A percentile compares a stretch with the other conserved stretches of the same genome.
phyloP scores from a whole-genome alignment of 257 asterid species.

The Perilla frutescens region DNA sequence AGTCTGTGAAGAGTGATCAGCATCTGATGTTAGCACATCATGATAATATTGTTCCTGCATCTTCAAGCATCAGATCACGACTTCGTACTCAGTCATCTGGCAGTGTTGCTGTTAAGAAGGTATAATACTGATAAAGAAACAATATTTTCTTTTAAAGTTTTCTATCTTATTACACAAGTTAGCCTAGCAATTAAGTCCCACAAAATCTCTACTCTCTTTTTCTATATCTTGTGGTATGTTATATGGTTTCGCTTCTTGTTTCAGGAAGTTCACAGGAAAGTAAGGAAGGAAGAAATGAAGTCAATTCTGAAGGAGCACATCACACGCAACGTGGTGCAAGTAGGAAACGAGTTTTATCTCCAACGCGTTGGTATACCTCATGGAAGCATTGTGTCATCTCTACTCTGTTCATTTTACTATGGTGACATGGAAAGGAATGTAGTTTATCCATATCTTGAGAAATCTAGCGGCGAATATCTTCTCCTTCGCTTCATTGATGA shows the following conservation, averaged over 20 bases:
- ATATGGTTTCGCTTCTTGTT: conserved; percentile 16
- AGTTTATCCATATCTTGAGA: conserved; percentile 71
- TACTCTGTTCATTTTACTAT: conserved; percentile 85
- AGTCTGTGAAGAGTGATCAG: conserved; percentile 54
- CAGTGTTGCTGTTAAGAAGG: conserved; percentile 76
- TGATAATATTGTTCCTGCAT: conserved; percentile 38
- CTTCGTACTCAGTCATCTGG: conserved; percentile 42
- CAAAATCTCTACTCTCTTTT: background rate
- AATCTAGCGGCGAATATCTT: conserved; percentile 47
- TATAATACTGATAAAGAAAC: conserved; percentile 19
- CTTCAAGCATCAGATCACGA: conserved; percentile 38
- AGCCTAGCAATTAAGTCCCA: background rate
- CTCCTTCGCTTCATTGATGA: conserved; percentile 86
- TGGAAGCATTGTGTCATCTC: conserved; percentile 82
- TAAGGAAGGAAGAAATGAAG: conserved; percentile 54
- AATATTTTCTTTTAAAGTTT: background rate
- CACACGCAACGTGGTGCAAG: conserved; percentile 61
- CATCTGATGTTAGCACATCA: conserved; percentile 43
- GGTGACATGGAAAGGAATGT: conserved; percentile 80
- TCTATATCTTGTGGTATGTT: no score
- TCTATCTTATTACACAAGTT: background rate
- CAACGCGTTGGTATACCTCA: conserved; percentile 91
- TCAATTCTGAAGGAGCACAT: conserved; percentile 68
- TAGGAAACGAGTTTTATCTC: conserved; percentile 59
- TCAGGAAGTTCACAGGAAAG: conserved; percentile 59